Percentiles rank a stretch among this genome's conserved stretches.
These are phyloP conservation scores for Gleditsia sinensis DNA, from an alignment of 306 rosid species.

Conservation along the genomic window DNA sequence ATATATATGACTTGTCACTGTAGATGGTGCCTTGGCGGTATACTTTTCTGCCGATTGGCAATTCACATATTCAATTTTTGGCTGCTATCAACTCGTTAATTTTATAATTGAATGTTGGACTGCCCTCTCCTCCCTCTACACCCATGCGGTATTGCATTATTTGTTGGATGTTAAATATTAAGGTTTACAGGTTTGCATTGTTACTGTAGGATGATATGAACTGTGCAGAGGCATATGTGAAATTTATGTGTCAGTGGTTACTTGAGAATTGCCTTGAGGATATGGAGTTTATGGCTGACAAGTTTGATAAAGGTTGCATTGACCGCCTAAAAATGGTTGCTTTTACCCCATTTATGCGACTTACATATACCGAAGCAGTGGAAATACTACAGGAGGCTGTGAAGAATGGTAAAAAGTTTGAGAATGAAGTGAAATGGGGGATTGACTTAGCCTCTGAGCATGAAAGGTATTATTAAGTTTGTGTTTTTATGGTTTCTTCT, in stretches of 20 bases:
- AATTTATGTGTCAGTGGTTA: constrained; percentile 83
- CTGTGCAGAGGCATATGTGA: constrained; percentile 95
- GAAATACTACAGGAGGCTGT: constrained; percentile 76
- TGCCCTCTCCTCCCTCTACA: neutral
- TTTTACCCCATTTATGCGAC: constrained; percentile 69
- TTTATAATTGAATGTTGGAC: constrained; percentile 1
- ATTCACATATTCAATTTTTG: constrained; percentile 1
- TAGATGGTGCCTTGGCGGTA: neutral
- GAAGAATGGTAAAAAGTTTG: constrained; percentile 80
- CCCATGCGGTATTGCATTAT: constrained; percentile 16
- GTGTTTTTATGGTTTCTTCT: neutral
- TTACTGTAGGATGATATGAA: constrained; percentile 89
- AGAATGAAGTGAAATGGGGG: constrained; percentile 95
- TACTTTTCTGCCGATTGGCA: neutral
- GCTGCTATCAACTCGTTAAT: neutral
- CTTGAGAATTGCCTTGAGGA: constrained; percentile 89
- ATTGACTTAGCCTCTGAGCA: constrained; percentile 94
- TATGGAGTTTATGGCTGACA: constrained; percentile 86
- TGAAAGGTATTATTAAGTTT: constrained; percentile 64
- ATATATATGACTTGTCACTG: neutral
- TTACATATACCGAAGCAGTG: constrained; percentile 89
- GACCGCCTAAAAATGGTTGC: constrained; percentile 83
- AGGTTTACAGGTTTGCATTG: constrained; percentile 12
- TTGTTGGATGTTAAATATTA: constrained; percentile 4
- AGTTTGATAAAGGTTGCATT: constrained; percentile 80